Evolutionary conservation across 441 rosid species (phyloP).

Genomic region (Raphanus hybrid): DNA sequence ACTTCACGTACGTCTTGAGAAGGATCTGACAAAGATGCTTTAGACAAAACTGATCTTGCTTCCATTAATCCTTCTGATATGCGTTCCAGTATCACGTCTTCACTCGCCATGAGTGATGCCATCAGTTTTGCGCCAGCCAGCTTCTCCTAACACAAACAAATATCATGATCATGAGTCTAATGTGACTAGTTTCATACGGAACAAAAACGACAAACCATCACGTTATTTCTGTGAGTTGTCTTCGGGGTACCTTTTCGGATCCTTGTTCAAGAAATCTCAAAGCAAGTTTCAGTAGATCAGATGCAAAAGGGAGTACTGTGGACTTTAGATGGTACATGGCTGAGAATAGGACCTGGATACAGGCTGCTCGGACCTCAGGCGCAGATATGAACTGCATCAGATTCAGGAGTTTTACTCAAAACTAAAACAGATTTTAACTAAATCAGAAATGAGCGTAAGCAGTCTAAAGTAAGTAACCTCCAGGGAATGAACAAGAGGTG

Average conservation of each 20-base stretch:
- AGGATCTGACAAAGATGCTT: conserved; percentile 60
- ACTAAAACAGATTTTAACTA: conserved; percentile 10
- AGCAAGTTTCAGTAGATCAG: conserved; percentile 72
- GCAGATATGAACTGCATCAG: conserved; percentile 51
- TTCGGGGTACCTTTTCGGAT: conserved; percentile 68
- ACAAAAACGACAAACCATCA: background rate
- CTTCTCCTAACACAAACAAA: conserved; percentile 62
- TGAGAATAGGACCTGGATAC: conserved; percentile 84
- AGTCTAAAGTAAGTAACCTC: conserved; percentile 62
- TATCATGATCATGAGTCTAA: conserved; percentile 6
- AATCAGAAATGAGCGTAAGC: conserved; percentile 6
- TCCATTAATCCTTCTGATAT: conserved; percentile 76
- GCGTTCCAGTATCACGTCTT: conserved; percentile 67
- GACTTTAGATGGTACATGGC: conserved; percentile 88
- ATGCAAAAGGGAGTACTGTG: conserved; percentile 68
- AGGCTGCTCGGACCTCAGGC: conserved; percentile 74
- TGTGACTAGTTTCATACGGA: conserved; percentile 7
- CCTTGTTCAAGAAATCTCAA: conserved; percentile 65
- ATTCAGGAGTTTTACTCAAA: conserved; percentile 22
- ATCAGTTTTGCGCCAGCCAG: conserved; percentile 85
- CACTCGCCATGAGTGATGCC: conserved; percentile 89
- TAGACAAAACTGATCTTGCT: conserved; percentile 70
- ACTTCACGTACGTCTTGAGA: conserved; percentile 59
- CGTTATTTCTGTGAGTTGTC: conserved; percentile 6
- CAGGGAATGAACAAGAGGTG: conserved; percentile 55